Conservation (phyloP, 139 green algal species). For the Chlorella ohadii region DNA sequence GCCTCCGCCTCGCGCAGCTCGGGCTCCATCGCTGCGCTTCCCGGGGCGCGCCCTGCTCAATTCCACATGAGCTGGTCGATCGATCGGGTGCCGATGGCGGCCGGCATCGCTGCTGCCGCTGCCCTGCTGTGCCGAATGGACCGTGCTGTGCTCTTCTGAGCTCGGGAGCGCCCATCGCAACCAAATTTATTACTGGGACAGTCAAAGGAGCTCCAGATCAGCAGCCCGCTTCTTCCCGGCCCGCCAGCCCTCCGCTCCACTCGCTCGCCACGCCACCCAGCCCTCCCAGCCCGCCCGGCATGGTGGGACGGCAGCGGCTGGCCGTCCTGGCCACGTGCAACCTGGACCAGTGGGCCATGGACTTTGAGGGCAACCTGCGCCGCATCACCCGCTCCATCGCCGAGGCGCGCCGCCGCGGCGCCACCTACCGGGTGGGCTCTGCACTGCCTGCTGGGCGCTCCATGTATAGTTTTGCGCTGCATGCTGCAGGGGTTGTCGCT, state of each 20-base stretch:
- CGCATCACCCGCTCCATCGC: slow-evolving; percentile 85
- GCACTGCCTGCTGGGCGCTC: slow-evolving; percentile 93
- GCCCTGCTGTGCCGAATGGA: too few species aligned
- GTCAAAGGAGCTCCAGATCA: too few species aligned
- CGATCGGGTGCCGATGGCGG: too few species aligned
- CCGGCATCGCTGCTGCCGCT: too few species aligned
- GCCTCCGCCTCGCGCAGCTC: neutral
- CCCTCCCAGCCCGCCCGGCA: neutral
- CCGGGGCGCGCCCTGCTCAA: too few species aligned
- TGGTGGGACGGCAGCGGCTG: slow-evolving; percentile 33
- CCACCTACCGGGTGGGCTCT: slow-evolving; percentile 79
- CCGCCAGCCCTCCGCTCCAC: too few species aligned
- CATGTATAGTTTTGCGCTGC: slow-evolving; percentile 97
- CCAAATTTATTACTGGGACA: too few species aligned
- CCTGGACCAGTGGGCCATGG: slow-evolving; percentile 97
- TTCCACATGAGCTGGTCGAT: too few species aligned
- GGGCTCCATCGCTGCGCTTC: slow-evolving; percentile 1
- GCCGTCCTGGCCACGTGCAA: slow-evolving; percentile 91
- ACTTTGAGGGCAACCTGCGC: slow-evolving; percentile 95
- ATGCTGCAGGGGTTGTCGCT: slow-evolving; percentile 74
- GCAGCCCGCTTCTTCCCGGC: too few species aligned
- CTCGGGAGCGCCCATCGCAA: too few species aligned
- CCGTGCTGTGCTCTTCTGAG: too few species aligned
- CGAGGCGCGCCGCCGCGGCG: slow-evolving; percentile 67
- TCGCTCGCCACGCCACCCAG: too few species aligned